Evolutionary conservation across 352 stramenopile species (phyloP).

Genomic region (Phytopythium vexans): DNA sequence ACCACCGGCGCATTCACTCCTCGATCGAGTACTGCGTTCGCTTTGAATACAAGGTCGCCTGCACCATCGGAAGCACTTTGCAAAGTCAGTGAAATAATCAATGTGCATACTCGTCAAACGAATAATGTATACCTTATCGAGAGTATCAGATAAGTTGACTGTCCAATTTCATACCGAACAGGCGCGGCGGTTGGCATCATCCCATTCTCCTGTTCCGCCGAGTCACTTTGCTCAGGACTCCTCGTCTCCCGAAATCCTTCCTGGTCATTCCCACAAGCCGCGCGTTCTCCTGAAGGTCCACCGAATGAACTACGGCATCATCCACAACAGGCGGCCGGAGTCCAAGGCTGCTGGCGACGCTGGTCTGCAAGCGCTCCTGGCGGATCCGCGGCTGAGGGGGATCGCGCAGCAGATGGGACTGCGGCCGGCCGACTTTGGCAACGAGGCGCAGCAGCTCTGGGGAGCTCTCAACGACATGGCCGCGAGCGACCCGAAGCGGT

Average conservation of each 20-base stretch:
- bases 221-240: too few species aligned
- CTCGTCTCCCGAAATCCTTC: too few species aligned
- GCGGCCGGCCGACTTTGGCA: constrained; percentile 56
- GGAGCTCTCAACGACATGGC: constrained; percentile 74
- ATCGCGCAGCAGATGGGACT: constrained; percentile 85
- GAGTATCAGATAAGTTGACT: background rate
- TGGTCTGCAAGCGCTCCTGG: constrained; percentile 34
- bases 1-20: constrained; percentile 3
- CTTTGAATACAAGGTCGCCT: background rate
- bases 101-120: too few species aligned
- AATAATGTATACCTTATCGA: background rate
- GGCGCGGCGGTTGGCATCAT: too few species aligned
- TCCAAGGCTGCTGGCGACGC: constrained; percentile 12
- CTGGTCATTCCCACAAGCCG: background rate
- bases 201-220: too few species aligned
- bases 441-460: constrained; percentile 67
- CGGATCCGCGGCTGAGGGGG: constrained; percentile 62
- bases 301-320: constrained; percentile 83
- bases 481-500: constrained; percentile 55
- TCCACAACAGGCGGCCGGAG: constrained; percentile 65
- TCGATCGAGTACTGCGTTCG: too few species aligned
- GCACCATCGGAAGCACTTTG: background rate
- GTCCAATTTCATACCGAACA: too few species aligned
- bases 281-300: background rate
- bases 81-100: too few species aligned